phyloP scores from a whole-genome alignment of 2,329 filamentous ascomycete species.

The Pseudogymnoascus sp. region DNA sequence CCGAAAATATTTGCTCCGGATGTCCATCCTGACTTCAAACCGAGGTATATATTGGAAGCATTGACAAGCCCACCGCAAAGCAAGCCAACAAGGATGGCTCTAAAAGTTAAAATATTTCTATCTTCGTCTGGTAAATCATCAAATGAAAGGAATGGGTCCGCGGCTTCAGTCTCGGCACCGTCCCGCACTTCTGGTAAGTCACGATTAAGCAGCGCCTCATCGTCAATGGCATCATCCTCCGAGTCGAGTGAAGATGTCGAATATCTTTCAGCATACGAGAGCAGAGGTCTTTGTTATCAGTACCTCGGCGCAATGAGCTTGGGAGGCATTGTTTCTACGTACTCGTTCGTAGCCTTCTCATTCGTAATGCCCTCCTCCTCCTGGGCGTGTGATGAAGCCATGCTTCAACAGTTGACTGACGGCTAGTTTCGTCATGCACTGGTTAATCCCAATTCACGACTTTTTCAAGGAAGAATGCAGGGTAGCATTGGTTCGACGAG shows the following conservation, averaged over 20 bases:
- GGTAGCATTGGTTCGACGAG: not conserved
- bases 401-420: not conserved
- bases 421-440: not conserved
- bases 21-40: slow-evolving; percentile 1
- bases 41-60: slow-evolving; percentile 3
- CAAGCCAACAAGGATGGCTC: not conserved
- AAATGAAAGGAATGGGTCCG: not conserved
- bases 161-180: not conserved
- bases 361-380: not conserved
- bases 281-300: not conserved
- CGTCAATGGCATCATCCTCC: not conserved
- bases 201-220: not conserved
- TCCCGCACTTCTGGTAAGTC: not conserved
- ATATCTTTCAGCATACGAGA: not conserved
- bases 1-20: slow-evolving; percentile 2
- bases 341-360: slow-evolving; percentile 4
- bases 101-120: slow-evolving; percentile 1
- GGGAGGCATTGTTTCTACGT: not conserved
- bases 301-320: not conserved
- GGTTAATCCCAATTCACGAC: not conserved
- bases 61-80: slow-evolving; percentile 4
- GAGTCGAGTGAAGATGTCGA: not conserved
- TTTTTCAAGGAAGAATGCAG: not conserved
- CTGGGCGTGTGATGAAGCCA: not conserved
- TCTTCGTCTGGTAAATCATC: slow-evolving; percentile 5